These are phyloP conservation scores for Tuber microsphaerosporum DNA, from an alignment of 495 filamentous ascomycete genomes.

Conservation along the genomic window DNA sequence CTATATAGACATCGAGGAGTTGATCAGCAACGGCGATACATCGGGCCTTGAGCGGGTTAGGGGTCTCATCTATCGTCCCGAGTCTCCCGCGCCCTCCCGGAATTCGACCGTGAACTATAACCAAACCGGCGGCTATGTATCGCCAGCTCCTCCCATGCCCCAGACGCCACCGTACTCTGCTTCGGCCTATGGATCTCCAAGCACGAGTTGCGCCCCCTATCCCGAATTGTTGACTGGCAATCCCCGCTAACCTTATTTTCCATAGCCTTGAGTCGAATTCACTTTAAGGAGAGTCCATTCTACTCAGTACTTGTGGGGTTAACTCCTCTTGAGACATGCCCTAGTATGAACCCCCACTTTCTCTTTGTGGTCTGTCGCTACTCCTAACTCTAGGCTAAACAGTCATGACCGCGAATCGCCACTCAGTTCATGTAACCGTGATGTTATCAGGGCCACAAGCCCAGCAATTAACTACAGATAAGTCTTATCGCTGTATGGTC, in stretches of 20 bases:
- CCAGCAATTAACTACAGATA: slow-evolving; percentile 46
- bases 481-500: slow-evolving; percentile 58
- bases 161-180: slow-evolving; percentile 27
- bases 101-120: slow-evolving; percentile 29
- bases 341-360: slow-evolving; percentile 50
- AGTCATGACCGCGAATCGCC: slow-evolving; percentile 58
- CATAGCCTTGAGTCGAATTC: slow-evolving; percentile 42
- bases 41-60: slow-evolving; percentile 43
- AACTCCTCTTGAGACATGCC: slow-evolving; percentile 57
- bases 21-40: slow-evolving; percentile 41
- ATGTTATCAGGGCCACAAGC: slow-evolving; percentile 45
- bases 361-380: slow-evolving; percentile 17
- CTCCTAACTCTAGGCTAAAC: slow-evolving; percentile 9
- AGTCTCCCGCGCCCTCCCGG: slow-evolving; percentile 31
- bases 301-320: slow-evolving; percentile 58
- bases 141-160: slow-evolving; percentile 18
- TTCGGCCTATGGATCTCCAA: slow-evolving; percentile 13
- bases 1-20: slow-evolving; percentile 34
- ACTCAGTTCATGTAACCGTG: slow-evolving; percentile 51
- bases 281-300: slow-evolving; percentile 74
- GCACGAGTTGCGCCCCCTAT: slow-evolving; percentile 23
- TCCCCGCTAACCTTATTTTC: slow-evolving; percentile 25
- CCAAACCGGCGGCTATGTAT: slow-evolving; percentile 16
- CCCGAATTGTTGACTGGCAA: slow-evolving; percentile 19
- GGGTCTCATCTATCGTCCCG: slow-evolving; percentile 40